These are phyloP conservation scores for Ophiognomonia clavigignenti-juglandacearum DNA, from an alignment of 2,329 filamentous ascomycete genomes.

Conservation along the genomic window DNA sequence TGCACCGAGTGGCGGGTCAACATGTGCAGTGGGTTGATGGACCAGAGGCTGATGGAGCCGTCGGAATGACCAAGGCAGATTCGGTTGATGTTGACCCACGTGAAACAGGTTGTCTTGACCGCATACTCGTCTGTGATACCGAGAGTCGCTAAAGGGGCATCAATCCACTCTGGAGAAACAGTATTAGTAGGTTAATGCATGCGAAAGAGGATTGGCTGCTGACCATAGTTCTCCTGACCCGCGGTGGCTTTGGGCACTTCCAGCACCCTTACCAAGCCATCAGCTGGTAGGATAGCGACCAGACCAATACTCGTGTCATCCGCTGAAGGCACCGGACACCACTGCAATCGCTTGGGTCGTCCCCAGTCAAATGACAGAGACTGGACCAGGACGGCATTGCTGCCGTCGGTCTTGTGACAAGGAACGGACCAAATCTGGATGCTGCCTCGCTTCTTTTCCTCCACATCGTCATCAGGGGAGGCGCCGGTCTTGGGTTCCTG, in stretches of 20 bases:
- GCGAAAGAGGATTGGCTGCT: slow-evolving; percentile 15
- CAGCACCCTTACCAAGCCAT: slow-evolving; percentile 46
- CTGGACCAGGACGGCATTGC: slow-evolving; percentile 8
- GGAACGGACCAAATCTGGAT: slow-evolving; percentile 16
- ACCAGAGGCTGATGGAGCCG: slow-evolving; percentile 53
- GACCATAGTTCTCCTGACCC: slow-evolving; percentile 33
- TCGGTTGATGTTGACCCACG: slow-evolving; percentile 52
- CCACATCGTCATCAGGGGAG: slow-evolving; percentile 4
- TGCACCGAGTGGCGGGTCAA: slow-evolving; percentile 50
- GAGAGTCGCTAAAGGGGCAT: slow-evolving; percentile 39
- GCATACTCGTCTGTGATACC: slow-evolving; percentile 40
- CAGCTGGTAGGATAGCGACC: slow-evolving; percentile 45
- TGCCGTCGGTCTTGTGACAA: slow-evolving; percentile 3
- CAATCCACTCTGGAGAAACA: slow-evolving; percentile 35
- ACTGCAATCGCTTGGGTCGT: slow-evolving; percentile 44
- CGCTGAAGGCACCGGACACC: slow-evolving; percentile 43
- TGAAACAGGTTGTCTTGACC: slow-evolving; percentile 45
- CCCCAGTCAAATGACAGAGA: slow-evolving; percentile 43
- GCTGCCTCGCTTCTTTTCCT: slow-evolving; percentile 9
- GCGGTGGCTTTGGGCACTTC: slow-evolving; percentile 32
- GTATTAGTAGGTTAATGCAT: slow-evolving; percentile 20
- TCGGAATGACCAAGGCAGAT: slow-evolving; percentile 52
- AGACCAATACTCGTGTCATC: slow-evolving; percentile 29
- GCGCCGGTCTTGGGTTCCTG: slow-evolving; percentile 29
- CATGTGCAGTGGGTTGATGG: slow-evolving; percentile 42